Percentiles rank a stretch among this genome's conserved stretches.
phyloP scores from a whole-genome alignment of 148 eudicot species.

The Camellia lanceoleosa region DNA sequence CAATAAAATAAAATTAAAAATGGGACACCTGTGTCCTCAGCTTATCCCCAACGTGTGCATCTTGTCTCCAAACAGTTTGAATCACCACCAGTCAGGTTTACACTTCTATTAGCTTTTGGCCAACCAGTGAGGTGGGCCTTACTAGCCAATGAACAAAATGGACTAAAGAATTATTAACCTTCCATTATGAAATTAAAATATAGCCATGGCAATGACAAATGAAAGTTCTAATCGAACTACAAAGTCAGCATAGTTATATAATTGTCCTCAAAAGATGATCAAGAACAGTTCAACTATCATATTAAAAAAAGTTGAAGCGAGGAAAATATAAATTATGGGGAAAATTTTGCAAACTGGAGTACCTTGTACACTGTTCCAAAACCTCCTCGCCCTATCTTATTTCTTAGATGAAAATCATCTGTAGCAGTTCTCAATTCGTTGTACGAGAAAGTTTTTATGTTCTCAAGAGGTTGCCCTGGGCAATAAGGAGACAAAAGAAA shows the following conservation, averaged over 20 bases:
- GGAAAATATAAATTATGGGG: neutral
- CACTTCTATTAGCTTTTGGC: neutral
- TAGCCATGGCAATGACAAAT: neutral
- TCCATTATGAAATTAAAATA: neutral
- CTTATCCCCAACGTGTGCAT: no score
- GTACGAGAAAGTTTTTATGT: constrained; percentile 58
- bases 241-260: neutral
- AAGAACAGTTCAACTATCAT: neutral
- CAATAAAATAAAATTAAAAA: no score
- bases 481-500: constrained; percentile 17
- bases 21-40: no score
- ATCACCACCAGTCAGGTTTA: neutral
- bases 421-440: constrained; percentile 65
- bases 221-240: neutral
- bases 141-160: neutral
- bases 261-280: neutral
- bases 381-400: constrained; percentile 86
- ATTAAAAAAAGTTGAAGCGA: neutral
- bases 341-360: constrained; percentile 14
- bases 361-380: constrained; percentile 92
- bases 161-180: neutral
- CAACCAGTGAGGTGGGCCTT: neutral
- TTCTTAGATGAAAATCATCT: constrained; percentile 45
- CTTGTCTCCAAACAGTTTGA: constrained; percentile 7
- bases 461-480: constrained; percentile 47